Evolutionary conservation across 805 yeast species (phyloP).

Genomic region (Zygosaccharomyces kombuchaensis): DNA sequence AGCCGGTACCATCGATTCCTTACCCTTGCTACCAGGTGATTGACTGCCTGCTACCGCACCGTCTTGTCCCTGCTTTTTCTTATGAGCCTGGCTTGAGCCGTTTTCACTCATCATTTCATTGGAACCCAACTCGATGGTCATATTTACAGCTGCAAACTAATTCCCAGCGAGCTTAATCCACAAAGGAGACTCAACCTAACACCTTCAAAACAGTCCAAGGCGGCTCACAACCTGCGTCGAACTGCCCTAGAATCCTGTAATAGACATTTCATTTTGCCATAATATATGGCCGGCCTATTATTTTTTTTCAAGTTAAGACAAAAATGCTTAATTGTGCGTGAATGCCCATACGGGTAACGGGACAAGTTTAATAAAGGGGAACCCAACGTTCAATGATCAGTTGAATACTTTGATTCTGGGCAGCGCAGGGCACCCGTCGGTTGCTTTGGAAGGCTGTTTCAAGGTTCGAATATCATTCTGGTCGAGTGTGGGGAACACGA

Average conservation of each 20-base stretch:
- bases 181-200: neutral
- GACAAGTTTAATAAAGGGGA: constrained; percentile 4
- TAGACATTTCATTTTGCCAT: neutral
- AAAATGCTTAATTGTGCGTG: neutral
- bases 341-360: constrained; percentile 4
- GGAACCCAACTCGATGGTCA: constrained; percentile 22
- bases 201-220: neutral
- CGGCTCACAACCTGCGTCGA: neutral
- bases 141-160: neutral
- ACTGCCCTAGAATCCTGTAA: neutral
- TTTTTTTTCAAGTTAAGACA: neutral
- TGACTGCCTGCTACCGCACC: constrained; percentile 1
- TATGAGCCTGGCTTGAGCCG: neutral
- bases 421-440: neutral
- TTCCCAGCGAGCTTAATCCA: neutral
- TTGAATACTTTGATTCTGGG: neutral
- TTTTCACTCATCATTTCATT: constrained; percentile 13
- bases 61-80: neutral
- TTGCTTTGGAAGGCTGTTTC: constrained; percentile 1
- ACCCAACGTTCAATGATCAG: neutral
- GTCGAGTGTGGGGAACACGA: constrained; percentile 22
- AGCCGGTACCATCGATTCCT: constrained; percentile 3
- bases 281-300: neutral
- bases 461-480: neutral
- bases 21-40: neutral